Base-by-base conservation (phyloP, 108 stramenopile species). In the Pseudonitzschia multiseries region DNA sequence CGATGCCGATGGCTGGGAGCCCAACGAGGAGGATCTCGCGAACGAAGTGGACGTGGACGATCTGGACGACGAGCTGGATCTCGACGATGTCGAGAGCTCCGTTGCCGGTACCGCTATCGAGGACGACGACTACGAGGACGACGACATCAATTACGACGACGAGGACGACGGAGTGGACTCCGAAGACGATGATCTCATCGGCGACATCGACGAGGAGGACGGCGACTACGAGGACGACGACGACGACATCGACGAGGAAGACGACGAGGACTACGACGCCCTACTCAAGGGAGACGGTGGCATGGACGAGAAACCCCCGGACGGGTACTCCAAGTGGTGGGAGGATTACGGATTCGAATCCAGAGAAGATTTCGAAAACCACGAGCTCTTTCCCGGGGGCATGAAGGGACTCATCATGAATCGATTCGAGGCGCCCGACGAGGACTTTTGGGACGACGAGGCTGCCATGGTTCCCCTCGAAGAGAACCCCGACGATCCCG, bases 401-500 rank as follows among this genome's bases (percentile, higher is more conserved):
- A 40, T 33, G 61, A 33, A n/a, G 32, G 61, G 40, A 21, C 28
- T 48, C 9, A 21, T 50, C 9, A 12, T 20, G 64, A 22, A 67
- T 12, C 21, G n/a, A 8, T 22, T 40, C 48, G 65, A 50, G 2
- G n/a, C 27, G 8, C 65, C 48, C 36, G 54, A 70, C 53, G 54
- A 57, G 4, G 54, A 70, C 12, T 70, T 53, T 27, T 70, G 51
- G 43, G 52, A 53, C 53, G 53, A 70, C 52, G 53, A 44, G 17
- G 48, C 52, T 13, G 24, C 54, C 26, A 70, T 29, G 46, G 57
- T 74, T 60, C 74, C 76, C 32, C 61, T 78, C 24, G 26, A 57
- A 32, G 86, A 86, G 24, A 80, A 81, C 78, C 74, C 78, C 4
- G 75, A 78, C 59, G 78, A 87, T 74, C 78, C 80, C 2, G 40